Evolutionary conservation across 1,139 yeast genomes (phyloP), one percentile per base, ranked within the genome.

Genomic region (Arxiozyma slooffiae): DNA sequence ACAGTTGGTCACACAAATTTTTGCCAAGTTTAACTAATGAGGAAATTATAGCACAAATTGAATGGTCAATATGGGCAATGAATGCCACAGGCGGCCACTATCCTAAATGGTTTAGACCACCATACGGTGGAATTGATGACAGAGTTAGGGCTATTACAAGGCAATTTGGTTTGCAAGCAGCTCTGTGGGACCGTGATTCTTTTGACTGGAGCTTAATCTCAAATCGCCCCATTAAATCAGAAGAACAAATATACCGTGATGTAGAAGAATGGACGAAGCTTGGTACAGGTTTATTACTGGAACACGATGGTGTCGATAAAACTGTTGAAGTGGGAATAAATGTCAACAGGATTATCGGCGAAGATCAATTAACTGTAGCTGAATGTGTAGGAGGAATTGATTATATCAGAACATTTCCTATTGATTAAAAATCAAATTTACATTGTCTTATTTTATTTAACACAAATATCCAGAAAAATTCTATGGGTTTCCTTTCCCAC

Each of bases 1-100:
- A 90, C 66, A 88, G 97, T 1, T 90, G 97, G 96, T 81, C 92
- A 5, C 97, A 90, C 69, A 81, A 82, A 52, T 86, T 83, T 60
- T 73, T 90, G 54, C 97, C 97, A 1, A 70, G 81, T 1, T 72
- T 90, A 52, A 67, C 80, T 18, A 88, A 88, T 64, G 92, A 87
- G 66, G 78, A 87, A 55, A 79, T 90, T 21, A 81, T 85, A 53
- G 96, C 97, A 0, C 96, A 90, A 66, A 71, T 90, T 46, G 83
- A 90, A 68, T 90, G 97, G 98, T 84, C 95, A 1, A 81, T 89
- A 39, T 90, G 97, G 97, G 96, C 97, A 6, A 87, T 89, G 94
- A 89, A 92, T 69, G 96, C 97, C 2, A 89, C 97, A 0, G 85
- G 88, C 0, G 75, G 82, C 22, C 92, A 89, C 60, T 66, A 86